These are phyloP conservation scores for Aspergillus ruber DNA, from an alignment of 2,329 filamentous ascomycete species.

Conservation along the genomic window DNA sequence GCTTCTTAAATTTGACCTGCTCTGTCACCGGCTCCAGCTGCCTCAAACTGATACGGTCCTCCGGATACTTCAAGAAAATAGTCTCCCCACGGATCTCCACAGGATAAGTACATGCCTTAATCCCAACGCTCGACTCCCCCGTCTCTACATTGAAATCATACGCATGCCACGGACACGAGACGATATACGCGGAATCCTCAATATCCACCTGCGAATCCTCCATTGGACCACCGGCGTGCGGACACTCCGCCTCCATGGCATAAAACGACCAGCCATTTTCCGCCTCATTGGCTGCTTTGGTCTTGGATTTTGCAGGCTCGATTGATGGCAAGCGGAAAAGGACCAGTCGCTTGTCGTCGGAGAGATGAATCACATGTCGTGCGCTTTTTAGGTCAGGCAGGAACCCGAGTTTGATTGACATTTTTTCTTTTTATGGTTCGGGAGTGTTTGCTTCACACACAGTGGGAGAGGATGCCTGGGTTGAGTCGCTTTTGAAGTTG, in stretches of 20 bases:
- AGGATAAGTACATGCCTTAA: conserved; percentile 44
- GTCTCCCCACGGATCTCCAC: conserved; percentile 31
- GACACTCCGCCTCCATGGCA: conserved; percentile 45
- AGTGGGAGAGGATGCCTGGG: neutral
- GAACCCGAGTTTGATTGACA: conserved; percentile 18
- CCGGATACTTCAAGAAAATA: conserved; percentile 29
- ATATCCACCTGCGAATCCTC: conserved; percentile 42
- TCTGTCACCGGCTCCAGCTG: conserved; percentile 41
- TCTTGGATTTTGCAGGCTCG: conserved; percentile 20
- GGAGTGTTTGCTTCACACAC: neutral
- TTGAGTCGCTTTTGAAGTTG: neutral
- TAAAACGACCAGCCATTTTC: conserved; percentile 41
- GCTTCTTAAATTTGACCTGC: conserved; percentile 40
- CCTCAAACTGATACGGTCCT: conserved; percentile 19
- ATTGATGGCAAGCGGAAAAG: conserved; percentile 42
- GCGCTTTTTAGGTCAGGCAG: conserved; percentile 32
- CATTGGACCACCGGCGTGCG: conserved; percentile 44
- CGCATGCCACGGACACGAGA: conserved; percentile 45
- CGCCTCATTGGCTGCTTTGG: conserved; percentile 22
- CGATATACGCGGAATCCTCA: conserved; percentile 43
- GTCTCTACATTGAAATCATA: conserved; percentile 47
- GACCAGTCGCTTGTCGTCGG: conserved; percentile 40
- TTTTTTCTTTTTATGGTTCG: neutral
- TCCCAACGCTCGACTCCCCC: conserved; percentile 43
- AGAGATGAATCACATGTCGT: conserved; percentile 40